These are phyloP conservation scores for Erigeron philadelphicus DNA, from an alignment of 140 eudicot genomes.

Conservation along the genomic window DNA sequence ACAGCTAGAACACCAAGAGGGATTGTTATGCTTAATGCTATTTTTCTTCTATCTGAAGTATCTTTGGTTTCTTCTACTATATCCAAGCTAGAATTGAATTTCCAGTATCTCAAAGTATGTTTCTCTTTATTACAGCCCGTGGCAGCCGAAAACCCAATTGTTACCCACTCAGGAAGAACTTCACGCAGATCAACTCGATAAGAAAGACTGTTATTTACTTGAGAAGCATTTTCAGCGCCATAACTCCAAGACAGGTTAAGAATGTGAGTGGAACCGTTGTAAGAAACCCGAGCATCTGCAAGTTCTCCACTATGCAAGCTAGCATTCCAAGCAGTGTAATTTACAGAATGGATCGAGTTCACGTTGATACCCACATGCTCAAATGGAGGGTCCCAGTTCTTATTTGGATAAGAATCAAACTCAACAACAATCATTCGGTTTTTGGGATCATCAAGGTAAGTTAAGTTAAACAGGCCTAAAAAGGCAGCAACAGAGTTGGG, in stretches of 20 bases:
- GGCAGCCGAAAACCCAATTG: slow-evolving; percentile 52
- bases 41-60: slow-evolving; percentile 6
- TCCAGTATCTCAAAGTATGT: slow-evolving; percentile 36
- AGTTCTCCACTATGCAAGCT: slow-evolving; percentile 31
- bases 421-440: slow-evolving; percentile 19
- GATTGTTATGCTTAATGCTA: slow-evolving; percentile 25
- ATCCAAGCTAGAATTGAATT: slow-evolving; percentile 34
- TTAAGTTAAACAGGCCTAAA: slow-evolving; percentile 36
- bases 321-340: slow-evolving; percentile 30
- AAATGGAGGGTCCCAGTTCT: slow-evolving; percentile 33
- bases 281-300: slow-evolving; percentile 39
- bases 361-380: slow-evolving; percentile 43
- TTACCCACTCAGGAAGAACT: slow-evolving; percentile 38
- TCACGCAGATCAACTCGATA: slow-evolving; percentile 31
- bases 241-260: slow-evolving; percentile 33
- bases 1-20: slow-evolving; percentile 20
- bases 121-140: slow-evolving; percentile 31
- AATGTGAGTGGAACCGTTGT: slow-evolving; percentile 34
- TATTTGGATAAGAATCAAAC: not conserved
- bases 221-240: not conserved
- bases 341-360: slow-evolving; percentile 31
- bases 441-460: not conserved
- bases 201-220: slow-evolving; percentile 22
- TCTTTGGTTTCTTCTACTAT: not conserved
- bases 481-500: slow-evolving; percentile 32